Evolutionary conservation across 495 filamentous ascomycete species (phyloP).

Genomic region (Pseudomonodictys pantanalensis): DNA sequence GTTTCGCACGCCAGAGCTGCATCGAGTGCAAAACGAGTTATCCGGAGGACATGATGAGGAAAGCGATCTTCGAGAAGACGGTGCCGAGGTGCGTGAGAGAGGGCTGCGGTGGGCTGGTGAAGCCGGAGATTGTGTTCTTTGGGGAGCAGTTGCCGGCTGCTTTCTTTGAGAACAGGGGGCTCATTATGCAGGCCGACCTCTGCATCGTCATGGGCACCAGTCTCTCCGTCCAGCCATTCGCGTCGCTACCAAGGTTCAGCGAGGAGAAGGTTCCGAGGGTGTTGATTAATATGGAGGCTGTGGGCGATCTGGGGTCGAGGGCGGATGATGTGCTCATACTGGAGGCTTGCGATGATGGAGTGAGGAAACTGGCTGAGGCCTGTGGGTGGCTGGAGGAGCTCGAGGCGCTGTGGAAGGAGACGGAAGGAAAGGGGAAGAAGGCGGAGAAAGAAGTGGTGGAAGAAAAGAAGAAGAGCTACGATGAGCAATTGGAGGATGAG

Average conservation of each 20-base stretch:
- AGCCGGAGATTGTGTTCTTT: slow-evolving; percentile 98
- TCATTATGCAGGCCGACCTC: slow-evolving; percentile 67
- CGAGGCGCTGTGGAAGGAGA: slow-evolving; percentile 63
- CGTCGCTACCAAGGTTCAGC: slow-evolving; percentile 67
- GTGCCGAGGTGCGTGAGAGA: slow-evolving; percentile 63
- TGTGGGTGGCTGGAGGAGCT: slow-evolving; percentile 87
- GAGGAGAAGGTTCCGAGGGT: slow-evolving; percentile 64
- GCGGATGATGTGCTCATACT: slow-evolving; percentile 73
- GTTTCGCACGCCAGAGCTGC: slow-evolving; percentile 81
- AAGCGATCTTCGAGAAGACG: slow-evolving; percentile 56
- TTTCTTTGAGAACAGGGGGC: slow-evolving; percentile 60
- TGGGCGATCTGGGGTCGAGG: slow-evolving; percentile 73
- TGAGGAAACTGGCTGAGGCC: slow-evolving; percentile 75
- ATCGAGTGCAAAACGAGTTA: slow-evolving; percentile 78
- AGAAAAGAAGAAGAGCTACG: slow-evolving; percentile 40
- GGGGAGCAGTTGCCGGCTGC: slow-evolving; percentile 65
- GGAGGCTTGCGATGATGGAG: slow-evolving; percentile 76
- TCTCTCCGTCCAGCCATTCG: slow-evolving; percentile 85
- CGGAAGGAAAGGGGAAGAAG: slow-evolving; percentile 42
- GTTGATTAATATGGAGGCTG: slow-evolving; percentile 83
- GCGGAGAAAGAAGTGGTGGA: slow-evolving; percentile 7
- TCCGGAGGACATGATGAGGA: slow-evolving; percentile 69
- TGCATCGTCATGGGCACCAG: slow-evolving; percentile 91
- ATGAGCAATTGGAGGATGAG: slow-evolving; percentile 51
- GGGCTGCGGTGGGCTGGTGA: slow-evolving; percentile 77